Percentiles rank a stretch among this genome's conserved stretches.
Conservation (phyloP, 2,329 filamentous ascomycete species). For the Monilinia fructigena region DNA sequence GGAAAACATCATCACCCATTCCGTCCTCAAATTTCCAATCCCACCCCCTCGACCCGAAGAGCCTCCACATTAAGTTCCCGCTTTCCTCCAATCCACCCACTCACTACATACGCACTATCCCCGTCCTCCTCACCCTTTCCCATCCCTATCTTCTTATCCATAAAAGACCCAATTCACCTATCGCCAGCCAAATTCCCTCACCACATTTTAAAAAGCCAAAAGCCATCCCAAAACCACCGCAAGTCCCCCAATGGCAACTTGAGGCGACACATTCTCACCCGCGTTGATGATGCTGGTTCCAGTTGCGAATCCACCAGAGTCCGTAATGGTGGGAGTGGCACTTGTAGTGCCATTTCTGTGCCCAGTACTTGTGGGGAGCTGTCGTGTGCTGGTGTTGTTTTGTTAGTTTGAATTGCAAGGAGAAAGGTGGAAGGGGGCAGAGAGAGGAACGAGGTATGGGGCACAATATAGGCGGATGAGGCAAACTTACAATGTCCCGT, state of each 20-base stretch:
- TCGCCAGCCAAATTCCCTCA: background rate
- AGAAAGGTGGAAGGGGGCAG: no score
- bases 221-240: conserved; percentile 11
- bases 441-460: no score
- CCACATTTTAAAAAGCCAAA: conserved; percentile 10
- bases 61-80: background rate
- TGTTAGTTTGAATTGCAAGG: background rate
- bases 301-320: conserved; percentile 3
- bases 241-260: background rate
- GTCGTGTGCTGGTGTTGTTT: conserved; percentile 13
- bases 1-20: background rate
- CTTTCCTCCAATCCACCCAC: background rate
- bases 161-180: background rate
- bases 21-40: background rate
- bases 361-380: background rate
- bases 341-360: background rate
- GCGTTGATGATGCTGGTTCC: conserved; percentile 6
- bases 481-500: conserved; percentile 17
- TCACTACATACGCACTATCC: no score
- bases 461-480: background rate
- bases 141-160: background rate
- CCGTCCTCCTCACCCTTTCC: no score
- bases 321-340: background rate
- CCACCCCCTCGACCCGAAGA: background rate
- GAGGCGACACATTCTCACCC: background rate